Percentiles rank a stretch among this genome's conserved stretches.
phyloP scores from a whole-genome alignment of 1,139 yeast genomes.

The Hyphopichia pseudoburtonii region DNA sequence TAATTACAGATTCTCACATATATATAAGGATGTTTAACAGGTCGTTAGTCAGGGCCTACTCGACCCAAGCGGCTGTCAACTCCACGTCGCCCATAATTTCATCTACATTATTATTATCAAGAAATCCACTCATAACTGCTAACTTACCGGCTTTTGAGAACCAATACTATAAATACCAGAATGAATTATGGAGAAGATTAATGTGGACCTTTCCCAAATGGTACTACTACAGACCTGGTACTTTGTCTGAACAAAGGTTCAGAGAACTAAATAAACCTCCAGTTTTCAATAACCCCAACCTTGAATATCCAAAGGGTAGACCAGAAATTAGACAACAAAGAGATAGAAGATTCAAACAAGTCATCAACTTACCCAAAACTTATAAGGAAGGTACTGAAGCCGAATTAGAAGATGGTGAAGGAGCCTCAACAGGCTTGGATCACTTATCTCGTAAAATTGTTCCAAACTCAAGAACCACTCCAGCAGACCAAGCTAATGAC shows the following conservation, averaged over 20 bases:
- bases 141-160: constrained; percentile 72
- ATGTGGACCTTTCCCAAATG: constrained; percentile 98
- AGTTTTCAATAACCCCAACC: constrained; percentile 66
- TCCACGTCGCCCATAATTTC: constrained; percentile 16
- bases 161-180: constrained; percentile 79
- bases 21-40: constrained; percentile 6
- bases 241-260: constrained; percentile 82
- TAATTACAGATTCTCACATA: too few species aligned
- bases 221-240: constrained; percentile 88
- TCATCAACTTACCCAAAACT: constrained; percentile 64
- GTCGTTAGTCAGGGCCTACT: constrained; percentile 10
- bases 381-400: constrained; percentile 42
- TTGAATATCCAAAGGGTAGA: constrained; percentile 76
- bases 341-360: constrained; percentile 84
- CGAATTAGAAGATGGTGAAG: constrained; percentile 37
- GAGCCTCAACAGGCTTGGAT: constrained; percentile 30
- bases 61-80: constrained; percentile 6
- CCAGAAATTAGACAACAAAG: constrained; percentile 88
- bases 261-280: constrained; percentile 77
- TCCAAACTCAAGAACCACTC: constrained; percentile 71
- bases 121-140: constrained; percentile 82
- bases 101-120: constrained; percentile 62
- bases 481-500: constrained; percentile 70
- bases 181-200: constrained; percentile 80
- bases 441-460: constrained; percentile 68